Evolutionary conservation across 306 rosid genomes (phyloP).

Genomic region (Cotoneaster glaucophyllus): DNA sequence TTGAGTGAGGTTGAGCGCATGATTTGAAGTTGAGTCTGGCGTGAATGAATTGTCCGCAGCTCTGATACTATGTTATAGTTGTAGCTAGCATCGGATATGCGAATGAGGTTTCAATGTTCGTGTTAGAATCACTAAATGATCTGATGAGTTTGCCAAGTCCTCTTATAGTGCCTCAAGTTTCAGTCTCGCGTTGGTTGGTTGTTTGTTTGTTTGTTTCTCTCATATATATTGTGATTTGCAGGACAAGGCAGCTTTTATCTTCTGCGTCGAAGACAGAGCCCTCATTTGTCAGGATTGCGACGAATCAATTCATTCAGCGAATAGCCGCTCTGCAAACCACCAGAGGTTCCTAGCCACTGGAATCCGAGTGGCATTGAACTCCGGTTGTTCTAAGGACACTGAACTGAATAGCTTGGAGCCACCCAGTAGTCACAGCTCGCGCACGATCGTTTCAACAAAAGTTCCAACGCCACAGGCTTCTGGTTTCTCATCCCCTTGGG

Average conservation of each 20-base stretch:
- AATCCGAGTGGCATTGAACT: conserved; percentile 64
- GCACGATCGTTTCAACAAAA: conserved; percentile 36
- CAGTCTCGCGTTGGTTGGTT: not conserved
- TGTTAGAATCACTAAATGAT: not conserved
- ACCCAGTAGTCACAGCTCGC: conserved; percentile 35
- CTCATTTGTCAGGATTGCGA: conserved; percentile 94
- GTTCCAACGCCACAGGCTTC: conserved; percentile 47
- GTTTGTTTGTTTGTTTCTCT: not conserved
- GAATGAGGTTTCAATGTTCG: not conserved
- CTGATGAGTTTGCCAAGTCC: not conserved
- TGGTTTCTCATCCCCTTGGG: conserved; percentile 60
- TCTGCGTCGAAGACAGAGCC: conserved; percentile 97
- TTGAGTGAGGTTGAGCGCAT: not conserved
- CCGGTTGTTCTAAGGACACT: conserved; percentile 49
- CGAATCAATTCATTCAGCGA: conserved; percentile 68
- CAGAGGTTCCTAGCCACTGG: conserved; percentile 97
- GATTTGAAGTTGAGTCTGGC: no score
- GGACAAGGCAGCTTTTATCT: conserved; percentile 95
- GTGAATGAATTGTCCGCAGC: no score
- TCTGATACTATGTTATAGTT: no score
- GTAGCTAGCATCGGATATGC: not conserved
- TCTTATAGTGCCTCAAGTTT: not conserved
- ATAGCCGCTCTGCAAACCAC: conserved; percentile 78
- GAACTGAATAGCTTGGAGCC: conserved; percentile 57
- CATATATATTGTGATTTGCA: conserved; percentile 22